phyloP scores from a whole-genome alignment of 768 basidiomycete genomes.

The Agaricus blazei region DNA sequence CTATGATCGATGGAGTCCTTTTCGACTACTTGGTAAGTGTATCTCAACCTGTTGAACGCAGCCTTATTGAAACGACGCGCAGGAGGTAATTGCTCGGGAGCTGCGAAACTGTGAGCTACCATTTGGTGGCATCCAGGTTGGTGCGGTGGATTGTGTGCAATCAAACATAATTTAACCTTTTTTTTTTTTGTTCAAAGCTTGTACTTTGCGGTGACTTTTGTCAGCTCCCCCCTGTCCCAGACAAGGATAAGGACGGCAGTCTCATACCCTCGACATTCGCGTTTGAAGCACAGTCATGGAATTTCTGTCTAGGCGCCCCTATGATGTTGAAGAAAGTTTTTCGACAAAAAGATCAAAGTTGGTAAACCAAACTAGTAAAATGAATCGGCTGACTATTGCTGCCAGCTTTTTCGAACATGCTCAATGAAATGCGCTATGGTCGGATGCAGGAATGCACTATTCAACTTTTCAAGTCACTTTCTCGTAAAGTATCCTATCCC shows the following conservation, averaged over 20 bases:
- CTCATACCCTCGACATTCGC: conserved; percentile 55
- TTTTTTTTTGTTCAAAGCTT: conserved; percentile 39
- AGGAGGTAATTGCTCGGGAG: conserved; percentile 61
- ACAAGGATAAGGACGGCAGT: conserved; percentile 40
- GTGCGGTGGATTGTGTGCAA: not conserved
- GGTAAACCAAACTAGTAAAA: not conserved
- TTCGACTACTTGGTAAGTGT: conserved; percentile 74
- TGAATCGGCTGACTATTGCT: not conserved
- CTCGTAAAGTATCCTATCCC: conserved; percentile 51
- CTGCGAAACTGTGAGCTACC: conserved; percentile 49
- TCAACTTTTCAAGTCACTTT: conserved; percentile 48
- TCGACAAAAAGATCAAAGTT: conserved; percentile 80
- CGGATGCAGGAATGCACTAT: conserved; percentile 38
- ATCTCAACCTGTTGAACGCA: too few species aligned
- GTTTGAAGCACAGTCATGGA: conserved; percentile 80
- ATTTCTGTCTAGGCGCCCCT: conserved; percentile 51
- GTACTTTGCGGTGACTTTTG: conserved; percentile 87
- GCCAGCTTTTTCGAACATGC: conserved; percentile 72
- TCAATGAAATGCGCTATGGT: conserved; percentile 86
- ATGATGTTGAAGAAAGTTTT: conserved; percentile 70
- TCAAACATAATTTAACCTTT: not conserved
- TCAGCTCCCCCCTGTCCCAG: conserved; percentile 80
- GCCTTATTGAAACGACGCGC: not conserved
- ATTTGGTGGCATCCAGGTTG: conserved; percentile 85
- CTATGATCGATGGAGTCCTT: conserved; percentile 79